Percentiles rank a stretch among this genome's conserved stretches.
Evolutionary conservation across 2,329 filamentous ascomycete species (phyloP).

Genomic region (Ceratocystis variospora): DNA sequence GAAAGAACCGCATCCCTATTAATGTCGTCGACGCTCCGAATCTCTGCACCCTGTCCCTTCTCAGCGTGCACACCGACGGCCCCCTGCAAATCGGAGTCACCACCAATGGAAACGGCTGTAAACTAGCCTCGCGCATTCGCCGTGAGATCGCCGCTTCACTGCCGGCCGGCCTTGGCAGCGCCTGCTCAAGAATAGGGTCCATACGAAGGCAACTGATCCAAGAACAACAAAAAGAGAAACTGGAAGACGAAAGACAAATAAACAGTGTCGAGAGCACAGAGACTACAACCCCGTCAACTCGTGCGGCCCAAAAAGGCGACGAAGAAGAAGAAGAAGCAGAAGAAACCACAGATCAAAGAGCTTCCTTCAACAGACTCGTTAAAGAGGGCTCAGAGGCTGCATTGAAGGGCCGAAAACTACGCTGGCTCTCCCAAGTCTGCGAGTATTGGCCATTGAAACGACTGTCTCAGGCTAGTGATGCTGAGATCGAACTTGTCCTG

Average conservation of each 20-base stretch:
- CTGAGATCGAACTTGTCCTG: conserved; percentile 66
- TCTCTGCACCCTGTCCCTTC: conserved; percentile 77
- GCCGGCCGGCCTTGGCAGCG: conserved; percentile 58
- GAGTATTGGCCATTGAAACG: conserved; percentile 93
- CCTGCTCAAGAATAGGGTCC: conserved; percentile 64
- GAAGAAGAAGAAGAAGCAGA: conserved; percentile 28
- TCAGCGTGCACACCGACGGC: conserved; percentile 79
- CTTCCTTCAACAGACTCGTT: conserved; percentile 74
- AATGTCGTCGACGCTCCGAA: conserved; percentile 81
- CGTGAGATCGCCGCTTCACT: conserved; percentile 74
- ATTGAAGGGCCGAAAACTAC: conserved; percentile 65
- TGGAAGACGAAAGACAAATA: conserved; percentile 8
- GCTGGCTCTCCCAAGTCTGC: conserved; percentile 92
- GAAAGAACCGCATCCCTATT: conserved; percentile 68
- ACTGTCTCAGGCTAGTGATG: conserved; percentile 64
- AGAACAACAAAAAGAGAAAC: conserved; percentile 42
- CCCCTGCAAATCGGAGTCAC: conserved; percentile 91
- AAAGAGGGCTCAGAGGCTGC: conserved; percentile 58
- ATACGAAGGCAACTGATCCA: conserved; percentile 58
- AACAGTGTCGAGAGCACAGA: not conserved
- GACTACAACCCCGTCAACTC: conserved; percentile 7
- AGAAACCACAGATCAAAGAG: conserved; percentile 58
- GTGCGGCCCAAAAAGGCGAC: conserved; percentile 21
- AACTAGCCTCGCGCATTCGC: conserved; percentile 76
- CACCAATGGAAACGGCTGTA: conserved; percentile 88